Percentiles rank a stretch among this genome's conserved stretches.
Conservation (phyloP, 208 protist species). For the Histomonas meleagridis region DNA sequence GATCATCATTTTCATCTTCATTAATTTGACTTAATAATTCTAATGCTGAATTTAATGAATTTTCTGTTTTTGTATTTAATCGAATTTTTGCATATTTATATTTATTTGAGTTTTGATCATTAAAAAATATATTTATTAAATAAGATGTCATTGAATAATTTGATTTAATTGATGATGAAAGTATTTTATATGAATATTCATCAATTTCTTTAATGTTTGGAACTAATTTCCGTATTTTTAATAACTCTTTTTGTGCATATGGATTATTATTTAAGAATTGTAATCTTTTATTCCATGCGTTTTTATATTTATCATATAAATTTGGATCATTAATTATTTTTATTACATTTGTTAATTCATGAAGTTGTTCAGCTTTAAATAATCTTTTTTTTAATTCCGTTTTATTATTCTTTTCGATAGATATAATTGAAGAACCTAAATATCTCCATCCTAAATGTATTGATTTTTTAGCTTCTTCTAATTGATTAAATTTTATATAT, state of each 20-base stretch:
- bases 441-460: not conserved
- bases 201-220: not conserved
- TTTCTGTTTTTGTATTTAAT: too few relatives aligned
- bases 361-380: not conserved
- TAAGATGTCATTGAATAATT: not conserved
- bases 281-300: not conserved
- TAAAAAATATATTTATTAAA: not conserved
- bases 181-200: not conserved
- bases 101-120: not conserved
- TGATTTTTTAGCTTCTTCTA: not conserved
- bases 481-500: not conserved
- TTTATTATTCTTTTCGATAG: slow-evolving; percentile 6
- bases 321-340: not conserved
- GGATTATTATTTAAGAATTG: not conserved
- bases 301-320: not conserved
- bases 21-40: too few relatives aligned
- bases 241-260: not conserved
- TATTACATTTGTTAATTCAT: not conserved
- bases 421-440: not conserved
- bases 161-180: not conserved
- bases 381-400: not conserved
- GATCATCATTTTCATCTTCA: too few relatives aligned
- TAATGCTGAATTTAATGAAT: too few relatives aligned
- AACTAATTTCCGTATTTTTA: not conserved
- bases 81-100: too few relatives aligned